Evolutionary conservation across 1,284 basidiomycete genomes (phyloP), one percentile per base, ranked within the genome.

Genomic region (Vanrija sp.): DNA sequence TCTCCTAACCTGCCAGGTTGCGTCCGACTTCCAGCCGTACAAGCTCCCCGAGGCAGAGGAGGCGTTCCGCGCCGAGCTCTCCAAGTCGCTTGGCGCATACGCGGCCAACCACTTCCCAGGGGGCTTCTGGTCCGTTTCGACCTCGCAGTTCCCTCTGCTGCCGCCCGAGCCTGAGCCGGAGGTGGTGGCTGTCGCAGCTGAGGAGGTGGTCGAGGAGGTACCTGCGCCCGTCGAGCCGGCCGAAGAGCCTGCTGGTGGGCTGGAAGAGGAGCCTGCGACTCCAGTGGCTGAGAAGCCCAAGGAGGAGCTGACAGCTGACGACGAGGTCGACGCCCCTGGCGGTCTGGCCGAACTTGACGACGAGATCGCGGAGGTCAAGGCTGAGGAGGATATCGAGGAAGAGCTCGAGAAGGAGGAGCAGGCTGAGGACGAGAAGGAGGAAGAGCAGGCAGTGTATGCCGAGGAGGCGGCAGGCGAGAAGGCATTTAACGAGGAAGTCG

Each of bases 91-190:
- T 0, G 70, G 85, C n/a, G 75, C 81, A 3, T 94, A 95, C 72
- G 78, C 91, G 34, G 69, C 80, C 45, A 84, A 89, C 26, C 91
- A 95, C 75, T 95, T 86, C 71, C 62, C 70, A 74, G 85, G 87
- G 26, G 90, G 89, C 19, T 85, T 87, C 42, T 78, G 81, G 0
- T 83, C 86, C 43, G 84, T 90, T 15, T 89, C 90, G n/a, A 65
- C 55, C 39, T 67, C 67, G 25, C 73, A 73, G 58, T 51, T 60
- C 42, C 70, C 72, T 3, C 46, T 46, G 42, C 49, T 54, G 23
- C 49, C 40, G 39, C 40, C 46, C 15, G 55, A 46, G 38, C 34
- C 60, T 16, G 47, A 40, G 34, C 40, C 45, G 10, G 38, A 48
- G 18, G 18, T 40, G 6, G 29, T 46, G 25, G 46, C 55, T 34